Evolutionary conservation across 345 rosid species (phyloP), one percentile per base, ranked within the genome.

Genomic region (Rhodomyrtus tomentosa): DNA sequence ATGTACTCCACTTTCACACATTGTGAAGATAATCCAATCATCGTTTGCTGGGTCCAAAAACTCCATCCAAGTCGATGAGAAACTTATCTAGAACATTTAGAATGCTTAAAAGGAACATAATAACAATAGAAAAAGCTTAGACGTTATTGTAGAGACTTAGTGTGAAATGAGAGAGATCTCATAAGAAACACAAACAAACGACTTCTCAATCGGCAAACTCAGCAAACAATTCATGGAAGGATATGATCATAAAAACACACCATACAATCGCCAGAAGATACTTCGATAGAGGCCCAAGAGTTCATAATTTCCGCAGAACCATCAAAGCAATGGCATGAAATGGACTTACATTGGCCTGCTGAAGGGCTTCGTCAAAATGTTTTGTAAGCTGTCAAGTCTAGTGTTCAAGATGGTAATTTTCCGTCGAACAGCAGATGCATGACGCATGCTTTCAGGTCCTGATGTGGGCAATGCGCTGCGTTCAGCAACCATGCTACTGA

Each of bases 401-500:
- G 98, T 97, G 79, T 96, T 95, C 55, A 97, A 89, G 59, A 97
- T 97, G 4, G 99, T 94, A 85, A 94, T 93, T 93, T 95, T 97
- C 87, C 99, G 93, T 85, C 98, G 90, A 53, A 90, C 91, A 29
- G 96, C 93, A 38, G 99, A 97, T 25, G 94, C 92, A 86, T 93
- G 98, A 27, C 99, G 98, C 85, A 95, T 98, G 38, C 95, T 87
- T 50, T 95, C 99, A 36, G 98, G 98, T 50, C 98, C 99, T 12
- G 98, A 85, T 40, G 91, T 62, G 45, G 93, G 91, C 48, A 92
- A 55, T 2, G 92, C 85, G 85, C 74, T 88, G 85, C 96, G 88
- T 49, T 95, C 99, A 5, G 93, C 90, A 85, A 95, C 92, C 99
- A 95, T 97, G 73, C 91, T 95, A 87, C 88, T 91, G 79, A 95